Conservation (phyloP, 129 eudicot species). For the Centaurea solstitialis region DNA sequence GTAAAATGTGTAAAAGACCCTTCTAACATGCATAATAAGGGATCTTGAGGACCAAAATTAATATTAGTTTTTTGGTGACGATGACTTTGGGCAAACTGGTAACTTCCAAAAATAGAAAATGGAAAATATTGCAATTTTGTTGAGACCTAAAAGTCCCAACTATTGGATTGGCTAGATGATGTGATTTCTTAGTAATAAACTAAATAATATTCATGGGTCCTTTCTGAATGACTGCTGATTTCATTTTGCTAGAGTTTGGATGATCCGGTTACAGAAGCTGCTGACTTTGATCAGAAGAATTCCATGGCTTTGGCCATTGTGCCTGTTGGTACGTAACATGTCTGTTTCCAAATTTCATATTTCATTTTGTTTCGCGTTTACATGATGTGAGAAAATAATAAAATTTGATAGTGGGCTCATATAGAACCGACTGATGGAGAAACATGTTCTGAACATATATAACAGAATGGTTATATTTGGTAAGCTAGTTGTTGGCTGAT, state of each 20-base stretch:
- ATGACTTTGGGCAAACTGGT: background rate
- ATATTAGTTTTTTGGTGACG: background rate
- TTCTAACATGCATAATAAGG: background rate
- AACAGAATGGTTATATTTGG: background rate
- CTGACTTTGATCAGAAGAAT: conserved; percentile 81
- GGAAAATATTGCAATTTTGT: background rate
- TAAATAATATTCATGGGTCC: background rate
- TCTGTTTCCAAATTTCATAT: background rate
- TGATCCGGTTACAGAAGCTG: conserved; percentile 72
- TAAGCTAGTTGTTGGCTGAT: background rate
- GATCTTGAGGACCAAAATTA: conserved; percentile 1
- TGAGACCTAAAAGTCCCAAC: background rate
- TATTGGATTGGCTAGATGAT: background rate
- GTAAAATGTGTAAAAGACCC: conserved; percentile 13
- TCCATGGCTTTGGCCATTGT: conserved; percentile 94
- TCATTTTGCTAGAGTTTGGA: conserved; percentile 53
- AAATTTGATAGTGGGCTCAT: background rate
- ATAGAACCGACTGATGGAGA: background rate
- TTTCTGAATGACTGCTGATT: conserved; percentile 6
- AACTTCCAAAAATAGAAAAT: background rate
- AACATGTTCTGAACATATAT: background rate
- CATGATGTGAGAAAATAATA: background rate
- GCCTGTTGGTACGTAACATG: conserved; percentile 61
- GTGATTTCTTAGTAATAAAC: background rate
- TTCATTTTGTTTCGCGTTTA: background rate